These are phyloP conservation scores for Phytophthora boehmeriae DNA, from an alignment of 352 stramenopile genomes.

Conservation along the genomic window DNA sequence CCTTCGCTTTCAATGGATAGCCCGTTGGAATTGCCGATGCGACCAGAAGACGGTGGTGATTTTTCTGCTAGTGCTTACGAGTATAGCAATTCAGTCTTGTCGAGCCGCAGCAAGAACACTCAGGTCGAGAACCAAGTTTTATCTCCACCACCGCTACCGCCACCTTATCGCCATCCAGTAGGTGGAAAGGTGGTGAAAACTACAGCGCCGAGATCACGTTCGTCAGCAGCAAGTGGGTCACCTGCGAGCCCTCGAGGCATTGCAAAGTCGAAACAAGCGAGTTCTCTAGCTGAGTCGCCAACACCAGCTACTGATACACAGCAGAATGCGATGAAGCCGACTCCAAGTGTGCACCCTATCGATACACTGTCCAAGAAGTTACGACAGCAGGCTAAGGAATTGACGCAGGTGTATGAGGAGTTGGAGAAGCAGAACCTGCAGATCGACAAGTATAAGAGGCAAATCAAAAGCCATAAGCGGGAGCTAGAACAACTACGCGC, in stretches of 20 bases:
- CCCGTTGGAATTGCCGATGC: not conserved
- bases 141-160: slow-evolving; percentile 25
- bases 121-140: slow-evolving; percentile 25
- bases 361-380: slow-evolving; percentile 79
- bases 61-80: slow-evolving; percentile 10
- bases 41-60: slow-evolving; percentile 10
- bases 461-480: slow-evolving; percentile 49
- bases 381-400: slow-evolving; percentile 67
- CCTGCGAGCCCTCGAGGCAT: not conserved
- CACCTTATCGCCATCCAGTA: slow-evolving; percentile 11
- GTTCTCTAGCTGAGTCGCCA: not conserved
- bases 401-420: slow-evolving; percentile 74
- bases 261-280: slow-evolving; percentile 9
- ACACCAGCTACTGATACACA: slow-evolving; percentile 8
- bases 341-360: slow-evolving; percentile 51
- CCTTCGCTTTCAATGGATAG: slow-evolving; percentile 21
- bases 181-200: not conserved
- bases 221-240: slow-evolving; percentile 1
- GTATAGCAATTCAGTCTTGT: slow-evolving; percentile 15
- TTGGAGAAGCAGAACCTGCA: slow-evolving; percentile 61
- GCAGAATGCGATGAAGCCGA: slow-evolving; percentile 17
- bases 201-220: not conserved
- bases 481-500: slow-evolving; percentile 47
- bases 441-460: slow-evolving; percentile 40
- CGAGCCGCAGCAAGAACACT: slow-evolving; percentile 1